Evolutionary conservation across 2,329 filamentous ascomycete genomes (phyloP), one percentile per base, ranked within the genome.

Genomic region (Arthrocladium fulminans): DNA sequence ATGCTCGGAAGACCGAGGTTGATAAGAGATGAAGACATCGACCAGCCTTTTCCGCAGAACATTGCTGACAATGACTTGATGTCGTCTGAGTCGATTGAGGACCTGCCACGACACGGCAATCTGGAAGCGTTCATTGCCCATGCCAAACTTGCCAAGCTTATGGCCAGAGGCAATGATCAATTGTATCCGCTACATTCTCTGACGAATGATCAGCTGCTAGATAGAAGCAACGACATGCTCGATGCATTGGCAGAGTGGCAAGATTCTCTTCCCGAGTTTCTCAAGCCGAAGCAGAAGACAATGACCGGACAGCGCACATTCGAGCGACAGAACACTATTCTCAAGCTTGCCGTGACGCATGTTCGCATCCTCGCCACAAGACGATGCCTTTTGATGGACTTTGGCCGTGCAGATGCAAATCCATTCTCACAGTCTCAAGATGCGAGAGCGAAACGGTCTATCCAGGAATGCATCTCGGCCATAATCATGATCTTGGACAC

Each of bases 11-110:
- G 80, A 4, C 80, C 80, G 1, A 63, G 76, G 6, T 69, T 79
- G 12, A 76, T 81, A 22, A 78, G 80, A 42, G 79, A 83, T 38
- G 76, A 81, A 27, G 77, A 83, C 44, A 78, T 81, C 41, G 79
- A 83, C 45, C 79, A 82, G 49, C 71, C 74, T 2, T 67, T 78
- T n/a, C 79, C 79, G 3, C 61, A 65, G 20, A 66, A 67, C 46
- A 68, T 79, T 37, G 76, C 79, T 47, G 78, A 82, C 50, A 73
- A 78, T 30, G 71, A 79, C 24, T 72, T 82, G 63, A 68, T 73
- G 1, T 56, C 68, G 7, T 57, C 68, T 25, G 64, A 74, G 20
- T 58, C 67, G 6, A 52, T 55, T 1, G 50, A 63, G 2, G 59
- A 65, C 19, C 60, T 56, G 3, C 52, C 56, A 19, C 48, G 51